Conservation (phyloP, 495 filamentous ascomycete genomes). For the Cercophora sp. region DNA sequence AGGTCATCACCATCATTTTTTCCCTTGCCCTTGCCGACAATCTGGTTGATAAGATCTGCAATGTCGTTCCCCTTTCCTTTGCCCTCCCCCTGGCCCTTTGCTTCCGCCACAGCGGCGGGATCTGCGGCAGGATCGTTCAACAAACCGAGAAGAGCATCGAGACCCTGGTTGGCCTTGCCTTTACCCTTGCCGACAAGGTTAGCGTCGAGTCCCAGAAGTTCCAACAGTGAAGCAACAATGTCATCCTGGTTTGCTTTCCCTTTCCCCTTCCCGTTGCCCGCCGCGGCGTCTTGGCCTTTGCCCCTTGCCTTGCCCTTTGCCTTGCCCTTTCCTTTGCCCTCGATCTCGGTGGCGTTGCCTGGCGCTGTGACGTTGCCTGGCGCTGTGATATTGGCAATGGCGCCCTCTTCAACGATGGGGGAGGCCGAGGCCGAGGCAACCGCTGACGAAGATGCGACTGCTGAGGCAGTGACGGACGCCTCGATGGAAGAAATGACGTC, state of each 20-base stretch:
- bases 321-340: not conserved
- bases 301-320: not conserved
- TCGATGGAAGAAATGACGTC: too few relatives aligned
- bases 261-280: too few relatives aligned
- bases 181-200: slow-evolving; percentile 9
- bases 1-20: not conserved
- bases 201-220: not conserved
- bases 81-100: too few relatives aligned
- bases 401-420: not conserved
- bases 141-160: slow-evolving; percentile 1
- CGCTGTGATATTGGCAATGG: too few relatives aligned
- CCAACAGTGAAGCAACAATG: too few relatives aligned
- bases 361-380: too few relatives aligned
- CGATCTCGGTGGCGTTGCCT: too few relatives aligned
- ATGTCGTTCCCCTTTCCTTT: too few relatives aligned
- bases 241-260: too few relatives aligned
- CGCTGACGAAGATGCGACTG: not conserved
- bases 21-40: slow-evolving; percentile 10
- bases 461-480: too few relatives aligned
- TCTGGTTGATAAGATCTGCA: too few relatives aligned
- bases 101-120: not conserved
- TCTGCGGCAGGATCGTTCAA: too few relatives aligned
- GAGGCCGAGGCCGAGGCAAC: not conserved
- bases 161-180: not conserved
- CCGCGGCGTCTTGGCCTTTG: not conserved